These are phyloP conservation scores for Paracorniculantispora psalliotae DNA, from an alignment of 2,329 filamentous ascomycete genomes.

Conservation along the genomic window DNA sequence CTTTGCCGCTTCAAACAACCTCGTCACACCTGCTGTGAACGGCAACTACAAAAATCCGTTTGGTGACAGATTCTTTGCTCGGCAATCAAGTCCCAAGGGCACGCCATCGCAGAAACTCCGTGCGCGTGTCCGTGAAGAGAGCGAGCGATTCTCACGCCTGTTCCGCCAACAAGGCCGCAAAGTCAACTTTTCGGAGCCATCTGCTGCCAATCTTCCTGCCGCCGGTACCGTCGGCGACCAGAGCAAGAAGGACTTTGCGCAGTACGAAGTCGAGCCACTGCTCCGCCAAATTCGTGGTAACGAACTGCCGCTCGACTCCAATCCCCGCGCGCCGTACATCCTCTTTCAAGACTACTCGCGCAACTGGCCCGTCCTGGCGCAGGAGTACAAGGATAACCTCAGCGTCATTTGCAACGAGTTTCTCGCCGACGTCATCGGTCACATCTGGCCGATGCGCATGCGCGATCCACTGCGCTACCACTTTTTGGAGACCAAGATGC, in stretches of 20 bases:
- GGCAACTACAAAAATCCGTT: constrained; percentile 53
- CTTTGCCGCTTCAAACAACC: constrained; percentile 47
- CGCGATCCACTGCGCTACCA: constrained; percentile 44
- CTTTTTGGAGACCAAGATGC: constrained; percentile 46
- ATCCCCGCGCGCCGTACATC: constrained; percentile 49
- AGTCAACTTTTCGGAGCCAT: constrained; percentile 35
- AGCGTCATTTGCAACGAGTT: constrained; percentile 52
- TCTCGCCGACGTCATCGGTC: constrained; percentile 45
- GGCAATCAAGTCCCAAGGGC: constrained; percentile 43
- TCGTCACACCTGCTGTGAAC: constrained; percentile 49
- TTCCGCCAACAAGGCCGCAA: constrained; percentile 47
- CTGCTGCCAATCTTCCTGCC: constrained; percentile 23
- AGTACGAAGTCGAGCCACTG: constrained; percentile 44
- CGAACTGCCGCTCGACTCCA: constrained; percentile 48
- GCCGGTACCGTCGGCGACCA: constrained; percentile 30
- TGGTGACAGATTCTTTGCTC: constrained; percentile 46
- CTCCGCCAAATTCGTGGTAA: constrained; percentile 47
- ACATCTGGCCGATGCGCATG: constrained; percentile 47
- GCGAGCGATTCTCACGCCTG: constrained; percentile 43
- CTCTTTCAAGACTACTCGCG: constrained; percentile 49
- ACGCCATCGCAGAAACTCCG: constrained; percentile 48
- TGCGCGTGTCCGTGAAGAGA: constrained; percentile 47
- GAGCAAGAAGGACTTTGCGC: constrained; percentile 44
- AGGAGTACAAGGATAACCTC: constrained; percentile 51
- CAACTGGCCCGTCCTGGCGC: constrained; percentile 47